Base-by-base conservation (phyloP, 441 rosid species). In the Melastoma candidum region DNA sequence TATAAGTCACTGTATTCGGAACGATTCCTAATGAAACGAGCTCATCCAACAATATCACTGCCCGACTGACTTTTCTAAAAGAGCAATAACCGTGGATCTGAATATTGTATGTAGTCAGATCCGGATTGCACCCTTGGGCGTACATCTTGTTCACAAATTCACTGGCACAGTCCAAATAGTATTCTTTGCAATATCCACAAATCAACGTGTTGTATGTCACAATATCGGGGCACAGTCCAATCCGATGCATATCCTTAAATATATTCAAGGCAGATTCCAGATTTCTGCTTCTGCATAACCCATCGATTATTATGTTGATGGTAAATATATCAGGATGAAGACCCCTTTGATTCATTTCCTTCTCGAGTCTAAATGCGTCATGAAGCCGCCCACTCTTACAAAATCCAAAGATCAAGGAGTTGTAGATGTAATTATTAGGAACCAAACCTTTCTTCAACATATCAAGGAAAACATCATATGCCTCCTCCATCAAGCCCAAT, bases 141-240 rank as follows among this genome's bases (percentile, higher is more conserved):
- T 54, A 69, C 79, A 84, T 71, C 67, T 49, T 71, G 32, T 68
- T 71, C 54, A 77, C 58, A 25, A 76, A 50, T 51, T 74, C 65
- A 50, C 75, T 75, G 44, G 80, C 85, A 24, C 64, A 62, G 55
- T 65, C 77, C 71, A 72, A 65, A 74, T 80, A 83, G 51, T 70
- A 68, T 56, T 69, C 74, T 65, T 72, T 79, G 57, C 79, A 82
- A 46, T 67, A 80, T 26, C 83, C 87, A 68, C 58, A 62, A 47
- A 85, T 85, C 75, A 82, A 61, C 26, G 94, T 82, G 70, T 85
- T 85, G 73, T 78, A 82, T 4, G 87, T 78, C 51, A 82, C 75
- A 61, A 74, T 65, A 72, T 85, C 90, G 0, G 87, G 84, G 55
- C 61, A 57, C 63, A 85, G 46, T 46, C 94, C 89, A 11, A 39